Conservation (phyloP, 148 eudicot species). For the Rheum nobile region DNA sequence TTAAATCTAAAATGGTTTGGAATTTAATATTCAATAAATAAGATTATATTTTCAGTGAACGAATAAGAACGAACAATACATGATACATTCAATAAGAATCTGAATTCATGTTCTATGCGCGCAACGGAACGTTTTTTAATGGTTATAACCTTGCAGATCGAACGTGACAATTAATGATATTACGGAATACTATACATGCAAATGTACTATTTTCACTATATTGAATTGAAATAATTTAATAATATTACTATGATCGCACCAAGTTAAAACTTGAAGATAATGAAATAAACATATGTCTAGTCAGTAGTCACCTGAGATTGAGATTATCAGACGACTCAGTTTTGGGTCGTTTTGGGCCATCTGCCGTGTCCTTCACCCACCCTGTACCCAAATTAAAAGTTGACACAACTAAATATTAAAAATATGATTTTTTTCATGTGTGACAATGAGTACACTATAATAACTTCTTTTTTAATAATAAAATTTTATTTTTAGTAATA, state of each 20-base stretch:
- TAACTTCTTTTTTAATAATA: too few relatives aligned
- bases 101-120: too few relatives aligned
- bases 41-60: not conserved
- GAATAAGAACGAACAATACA: not conserved
- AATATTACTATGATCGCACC: not conserved
- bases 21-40: not conserved
- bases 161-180: not conserved
- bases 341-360: conserved; percentile 3
- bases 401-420: too few relatives aligned
- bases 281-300: not conserved
- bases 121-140: not conserved
- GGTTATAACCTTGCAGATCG: not conserved
- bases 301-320: not conserved
- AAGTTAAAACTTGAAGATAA: not conserved
- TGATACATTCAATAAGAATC: too few relatives aligned
- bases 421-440: too few relatives aligned
- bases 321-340: not conserved
- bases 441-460: too few relatives aligned
- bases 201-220: too few relatives aligned
- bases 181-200: not conserved
- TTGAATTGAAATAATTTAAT: too few relatives aligned
- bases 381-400: not conserved
- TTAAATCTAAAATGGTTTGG: not conserved
- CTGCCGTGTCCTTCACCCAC: not conserved
- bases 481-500: too few relatives aligned